These are phyloP conservation scores for Neonectria sp. DNA, from an alignment of 2,329 filamentous ascomycete species.

Conservation along the genomic window DNA sequence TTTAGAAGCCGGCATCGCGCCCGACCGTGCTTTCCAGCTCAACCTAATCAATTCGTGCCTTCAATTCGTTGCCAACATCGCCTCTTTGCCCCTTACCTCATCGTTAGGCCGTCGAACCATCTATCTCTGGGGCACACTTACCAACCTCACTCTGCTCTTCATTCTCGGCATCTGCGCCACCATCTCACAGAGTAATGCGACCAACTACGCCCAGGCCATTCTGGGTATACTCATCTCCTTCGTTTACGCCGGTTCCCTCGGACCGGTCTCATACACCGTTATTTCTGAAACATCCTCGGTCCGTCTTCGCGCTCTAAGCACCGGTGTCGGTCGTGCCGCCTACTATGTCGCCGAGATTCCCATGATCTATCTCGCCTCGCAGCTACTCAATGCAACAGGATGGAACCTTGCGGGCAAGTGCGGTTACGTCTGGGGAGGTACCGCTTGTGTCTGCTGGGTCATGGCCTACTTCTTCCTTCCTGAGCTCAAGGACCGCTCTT, in stretches of 20 bases:
- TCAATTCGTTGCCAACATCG: slow-evolving; percentile 72
- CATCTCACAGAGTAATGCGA: slow-evolving; percentile 55
- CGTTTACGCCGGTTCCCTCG: slow-evolving; percentile 72
- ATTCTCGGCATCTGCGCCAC: slow-evolving; percentile 72
- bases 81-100: slow-evolving; percentile 75
- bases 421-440: slow-evolving; percentile 72
- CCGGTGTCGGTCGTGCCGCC: slow-evolving; percentile 72
- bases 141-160: slow-evolving; percentile 68
- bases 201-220: slow-evolving; percentile 70
- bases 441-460: slow-evolving; percentile 68
- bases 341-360: slow-evolving; percentile 77
- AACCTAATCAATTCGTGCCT: slow-evolving; percentile 76
- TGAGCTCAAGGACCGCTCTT: slow-evolving; percentile 70
- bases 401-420: slow-evolving; percentile 66
- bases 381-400: slow-evolving; percentile 70
- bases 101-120: slow-evolving; percentile 75
- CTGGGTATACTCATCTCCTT: slow-evolving; percentile 77
- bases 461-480: slow-evolving; percentile 64
- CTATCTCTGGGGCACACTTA: slow-evolving; percentile 71
- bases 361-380: slow-evolving; percentile 73
- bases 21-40: slow-evolving; percentile 69
- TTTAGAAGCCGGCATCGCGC: slow-evolving; percentile 70
- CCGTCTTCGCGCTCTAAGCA: slow-evolving; percentile 74
- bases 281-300: slow-evolving; percentile 77
- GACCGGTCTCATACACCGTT: slow-evolving; percentile 75